Percentiles rank a stretch among this genome's conserved stretches.
These are phyloP conservation scores for Lactuca saligna DNA, from an alignment of 129 eudicot species.

Conservation along the genomic window DNA sequence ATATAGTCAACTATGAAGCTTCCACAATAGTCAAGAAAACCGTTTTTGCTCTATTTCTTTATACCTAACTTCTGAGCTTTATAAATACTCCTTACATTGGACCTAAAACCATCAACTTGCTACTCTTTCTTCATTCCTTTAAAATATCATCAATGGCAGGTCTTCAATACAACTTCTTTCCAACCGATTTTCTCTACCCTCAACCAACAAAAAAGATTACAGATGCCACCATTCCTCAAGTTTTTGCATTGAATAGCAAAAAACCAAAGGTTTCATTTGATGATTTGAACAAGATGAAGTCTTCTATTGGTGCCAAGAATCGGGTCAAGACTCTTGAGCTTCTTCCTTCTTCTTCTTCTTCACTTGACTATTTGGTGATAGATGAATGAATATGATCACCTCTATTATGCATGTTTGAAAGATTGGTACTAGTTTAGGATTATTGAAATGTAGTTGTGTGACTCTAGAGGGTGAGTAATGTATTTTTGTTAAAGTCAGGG, in stretches of 20 bases:
- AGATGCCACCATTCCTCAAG: slow-evolving; percentile 11
- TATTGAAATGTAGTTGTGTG: too few species aligned
- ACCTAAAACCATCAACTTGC: slow-evolving; percentile 5
- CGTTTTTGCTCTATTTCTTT: not conserved
- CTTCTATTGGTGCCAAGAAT: slow-evolving; percentile 4
- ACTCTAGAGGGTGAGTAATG: not conserved
- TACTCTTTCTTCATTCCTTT: slow-evolving; percentile 6
- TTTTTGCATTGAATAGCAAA: slow-evolving; percentile 9
- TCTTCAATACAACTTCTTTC: slow-evolving; percentile 41
- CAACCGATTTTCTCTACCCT: slow-evolving; percentile 37
- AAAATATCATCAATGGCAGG: slow-evolving; percentile 28
- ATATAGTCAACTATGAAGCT: slow-evolving; percentile 26
- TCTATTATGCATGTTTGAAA: slow-evolving; percentile 3
- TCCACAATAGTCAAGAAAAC: slow-evolving; percentile 26
- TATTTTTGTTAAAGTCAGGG: not conserved
- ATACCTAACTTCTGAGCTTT: slow-evolving; percentile 7
- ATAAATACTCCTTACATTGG: slow-evolving; percentile 16
- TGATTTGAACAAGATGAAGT: slow-evolving; percentile 10
- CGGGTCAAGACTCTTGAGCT: slow-evolving; percentile 19
- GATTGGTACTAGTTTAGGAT: not conserved
- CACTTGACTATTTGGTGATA: slow-evolving; percentile 6
- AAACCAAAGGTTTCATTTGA: slow-evolving; percentile 15
- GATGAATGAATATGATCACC: slow-evolving; percentile 6
- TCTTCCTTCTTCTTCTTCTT: not conserved
- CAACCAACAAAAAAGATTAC: slow-evolving; percentile 8